Percentiles rank a stretch among this genome's conserved stretches.
Conservation (phyloP, 352 stramenopile species). For the Globisporangium alternatum region DNA sequence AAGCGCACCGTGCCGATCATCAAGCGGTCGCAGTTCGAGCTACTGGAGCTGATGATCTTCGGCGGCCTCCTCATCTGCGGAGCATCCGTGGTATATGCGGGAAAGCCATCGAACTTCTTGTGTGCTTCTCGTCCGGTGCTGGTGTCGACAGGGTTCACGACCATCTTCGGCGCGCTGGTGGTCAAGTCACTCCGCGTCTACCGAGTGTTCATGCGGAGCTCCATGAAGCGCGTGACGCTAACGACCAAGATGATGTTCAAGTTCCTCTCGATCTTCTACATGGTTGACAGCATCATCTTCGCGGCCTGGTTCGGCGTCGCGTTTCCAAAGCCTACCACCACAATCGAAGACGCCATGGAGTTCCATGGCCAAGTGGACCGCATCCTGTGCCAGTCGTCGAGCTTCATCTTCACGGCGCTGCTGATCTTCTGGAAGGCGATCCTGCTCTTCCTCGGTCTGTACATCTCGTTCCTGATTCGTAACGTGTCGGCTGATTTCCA, state of each 20-base stretch:
- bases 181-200: constrained; percentile 36
- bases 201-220: constrained; percentile 22
- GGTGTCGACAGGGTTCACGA: constrained; percentile 25
- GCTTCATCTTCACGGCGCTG: constrained; percentile 32
- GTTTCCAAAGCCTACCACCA: constrained; percentile 5
- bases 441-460: constrained; percentile 18
- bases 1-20: constrained; percentile 27
- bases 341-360: not conserved
- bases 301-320: constrained; percentile 10
- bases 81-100: constrained; percentile 16
- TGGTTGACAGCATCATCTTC: constrained; percentile 10
- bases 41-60: constrained; percentile 22
- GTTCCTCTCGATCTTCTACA: constrained; percentile 15
- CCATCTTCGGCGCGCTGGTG: constrained; percentile 24
- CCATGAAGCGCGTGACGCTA: constrained; percentile 19
- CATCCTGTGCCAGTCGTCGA: constrained; percentile 14
- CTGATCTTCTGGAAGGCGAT: constrained; percentile 45
- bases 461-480: constrained; percentile 24
- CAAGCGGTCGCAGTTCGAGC: constrained; percentile 32
- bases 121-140: constrained; percentile 22
- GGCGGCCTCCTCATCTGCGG: constrained; percentile 28
- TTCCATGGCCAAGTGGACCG: constrained; percentile 9
- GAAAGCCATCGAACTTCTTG: constrained; percentile 16
- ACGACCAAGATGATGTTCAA: constrained; percentile 17
- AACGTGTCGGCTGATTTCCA: constrained; percentile 46